phyloP scores from a whole-genome alignment of 2,329 filamentous ascomycete species.

The Triangularia verruculosa region DNA sequence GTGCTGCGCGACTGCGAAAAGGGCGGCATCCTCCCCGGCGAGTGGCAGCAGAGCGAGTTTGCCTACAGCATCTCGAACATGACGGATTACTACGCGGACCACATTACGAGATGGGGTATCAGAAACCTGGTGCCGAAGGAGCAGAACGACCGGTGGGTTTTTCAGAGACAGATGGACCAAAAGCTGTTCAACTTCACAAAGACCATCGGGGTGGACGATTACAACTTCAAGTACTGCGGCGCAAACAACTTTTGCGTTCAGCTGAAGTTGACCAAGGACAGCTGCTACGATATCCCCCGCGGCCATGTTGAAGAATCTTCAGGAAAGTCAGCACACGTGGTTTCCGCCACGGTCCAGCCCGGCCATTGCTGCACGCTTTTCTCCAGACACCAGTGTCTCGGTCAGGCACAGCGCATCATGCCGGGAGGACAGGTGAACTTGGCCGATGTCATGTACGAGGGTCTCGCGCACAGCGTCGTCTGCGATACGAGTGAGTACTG shows the following conservation, averaged over 20 bases:
- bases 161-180: background rate
- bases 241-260: slow-evolving; percentile 15
- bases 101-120: slow-evolving; percentile 13
- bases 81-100: slow-evolving; percentile 1
- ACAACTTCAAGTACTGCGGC: slow-evolving; percentile 17
- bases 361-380: slow-evolving; percentile 21
- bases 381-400: slow-evolving; percentile 18
- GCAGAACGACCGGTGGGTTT: slow-evolving; percentile 4
- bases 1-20: slow-evolving; percentile 14
- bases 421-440: slow-evolving; percentile 4
- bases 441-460: background rate
- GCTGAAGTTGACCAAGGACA: slow-evolving; percentile 8
- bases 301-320: slow-evolving; percentile 9
- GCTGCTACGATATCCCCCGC: slow-evolving; percentile 15
- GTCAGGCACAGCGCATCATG: slow-evolving; percentile 18
- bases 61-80: slow-evolving; percentile 6
- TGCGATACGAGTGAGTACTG: slow-evolving; percentile 20
- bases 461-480: slow-evolving; percentile 17
- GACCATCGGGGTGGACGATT: slow-evolving; percentile 10
- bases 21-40: slow-evolving; percentile 16
- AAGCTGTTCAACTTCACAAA: slow-evolving; percentile 1
- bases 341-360: slow-evolving; percentile 11
- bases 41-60: slow-evolving; percentile 16
- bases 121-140: background rate
- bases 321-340: slow-evolving; percentile 13